Conservation (phyloP, 2,329 filamentous ascomycete genomes). For the Chaetomium strumarium region DNA sequence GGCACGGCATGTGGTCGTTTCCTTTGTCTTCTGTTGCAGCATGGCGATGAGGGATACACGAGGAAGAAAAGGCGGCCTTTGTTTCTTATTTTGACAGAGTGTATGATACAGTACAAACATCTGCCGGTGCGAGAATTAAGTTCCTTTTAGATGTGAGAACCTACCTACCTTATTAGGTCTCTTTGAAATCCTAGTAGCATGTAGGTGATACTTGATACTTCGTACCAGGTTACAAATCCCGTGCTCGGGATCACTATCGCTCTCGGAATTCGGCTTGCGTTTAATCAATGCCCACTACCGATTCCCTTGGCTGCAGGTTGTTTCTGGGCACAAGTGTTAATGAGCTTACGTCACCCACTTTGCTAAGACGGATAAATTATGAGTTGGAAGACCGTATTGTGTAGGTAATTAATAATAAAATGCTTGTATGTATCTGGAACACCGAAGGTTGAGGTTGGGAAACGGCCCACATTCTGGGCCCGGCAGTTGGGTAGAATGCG, state of each 20-base stretch:
- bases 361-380: too few species aligned
- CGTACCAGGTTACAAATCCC: too few species aligned
- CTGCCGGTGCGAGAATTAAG: not conserved
- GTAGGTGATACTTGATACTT: too few species aligned
- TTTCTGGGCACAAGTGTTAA: not conserved
- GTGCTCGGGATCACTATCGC: too few species aligned
- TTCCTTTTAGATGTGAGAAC: not conserved
- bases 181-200: not conserved
- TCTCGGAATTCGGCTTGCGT: not conserved
- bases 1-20: not conserved
- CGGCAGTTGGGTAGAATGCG: constrained; percentile 3
- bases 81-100: not conserved
- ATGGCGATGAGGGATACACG: constrained; percentile 7
- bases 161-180: too few species aligned
- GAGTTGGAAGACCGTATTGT: too few species aligned
- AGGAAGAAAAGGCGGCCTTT: constrained; percentile 13
- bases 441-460: not conserved
- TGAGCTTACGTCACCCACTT: constrained; percentile 14
- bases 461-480: not conserved
- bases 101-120: not conserved
- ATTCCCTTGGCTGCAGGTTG: not conserved
- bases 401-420: too few species aligned
- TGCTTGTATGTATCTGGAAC: too few species aligned
- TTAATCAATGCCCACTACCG: constrained; percentile 1
- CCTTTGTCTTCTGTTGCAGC: constrained; percentile 10